Evolutionary conservation across 495 filamentous ascomycete species (phyloP).

Genomic region (Penicillium egyptiacum): DNA sequence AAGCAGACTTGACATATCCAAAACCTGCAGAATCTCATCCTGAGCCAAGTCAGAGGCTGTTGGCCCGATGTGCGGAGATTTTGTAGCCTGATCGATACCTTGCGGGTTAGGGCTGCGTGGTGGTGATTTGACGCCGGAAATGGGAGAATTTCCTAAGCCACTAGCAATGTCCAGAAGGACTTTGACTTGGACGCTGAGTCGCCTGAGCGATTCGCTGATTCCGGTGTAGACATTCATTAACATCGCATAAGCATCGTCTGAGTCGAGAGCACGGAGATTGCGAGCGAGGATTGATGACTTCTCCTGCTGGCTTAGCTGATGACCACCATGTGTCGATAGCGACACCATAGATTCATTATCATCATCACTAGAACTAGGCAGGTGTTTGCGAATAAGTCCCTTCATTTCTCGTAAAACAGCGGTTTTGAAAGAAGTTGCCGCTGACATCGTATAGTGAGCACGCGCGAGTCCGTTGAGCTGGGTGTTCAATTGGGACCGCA

Average conservation of each 20-base stretch:
- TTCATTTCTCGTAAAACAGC: slow-evolving; percentile 84
- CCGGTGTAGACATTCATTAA: slow-evolving; percentile 79
- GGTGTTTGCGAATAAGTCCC: slow-evolving; percentile 74
- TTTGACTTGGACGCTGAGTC: slow-evolving; percentile 88
- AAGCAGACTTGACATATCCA: slow-evolving; percentile 93
- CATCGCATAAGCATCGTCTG: slow-evolving; percentile 83
- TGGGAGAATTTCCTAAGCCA: slow-evolving; percentile 53
- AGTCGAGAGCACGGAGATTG: slow-evolving; percentile 81
- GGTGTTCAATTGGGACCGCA: slow-evolving; percentile 65
- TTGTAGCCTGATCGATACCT: slow-evolving; percentile 28
- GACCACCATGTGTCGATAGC: slow-evolving; percentile 73
- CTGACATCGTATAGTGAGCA: slow-evolving; percentile 72
- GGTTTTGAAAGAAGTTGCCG: slow-evolving; percentile 84
- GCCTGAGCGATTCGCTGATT: slow-evolving; percentile 80
- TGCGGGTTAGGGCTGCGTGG: slow-evolving; percentile 46
- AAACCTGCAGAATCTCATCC: slow-evolving; percentile 77
- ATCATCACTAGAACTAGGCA: slow-evolving; percentile 90
- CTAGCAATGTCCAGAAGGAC: slow-evolving; percentile 94
- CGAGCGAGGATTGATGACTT: slow-evolving; percentile 88
- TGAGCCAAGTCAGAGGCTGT: slow-evolving; percentile 49
- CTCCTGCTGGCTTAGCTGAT: slow-evolving; percentile 75
- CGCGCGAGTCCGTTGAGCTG: slow-evolving; percentile 76
- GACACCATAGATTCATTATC: slow-evolving; percentile 91
- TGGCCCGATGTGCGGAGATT: slow-evolving; percentile 15
- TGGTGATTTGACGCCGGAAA: slow-evolving; percentile 42